These are phyloP conservation scores for Hyaloperonospora brassicae DNA, from an alignment of 352 stramenopile genomes.

Conservation along the genomic window DNA sequence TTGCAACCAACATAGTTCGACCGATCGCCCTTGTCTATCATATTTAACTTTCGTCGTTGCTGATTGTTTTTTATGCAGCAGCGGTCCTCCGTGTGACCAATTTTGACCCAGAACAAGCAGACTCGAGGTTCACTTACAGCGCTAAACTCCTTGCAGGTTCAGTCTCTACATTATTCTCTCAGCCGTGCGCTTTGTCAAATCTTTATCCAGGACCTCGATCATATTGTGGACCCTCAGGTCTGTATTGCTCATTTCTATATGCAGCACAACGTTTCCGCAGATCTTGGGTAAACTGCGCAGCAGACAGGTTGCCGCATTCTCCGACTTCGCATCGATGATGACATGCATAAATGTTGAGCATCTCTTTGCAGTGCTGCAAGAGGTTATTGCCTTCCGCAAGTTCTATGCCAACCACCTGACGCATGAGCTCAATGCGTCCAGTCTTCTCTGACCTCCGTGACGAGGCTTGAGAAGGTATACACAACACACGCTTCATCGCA, in stretches of 20 bases:
- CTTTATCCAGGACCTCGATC: background rate
- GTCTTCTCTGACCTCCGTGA: background rate
- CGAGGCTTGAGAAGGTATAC: too few relatives aligned
- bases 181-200: too few relatives aligned
- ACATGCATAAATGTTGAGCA: too few relatives aligned
- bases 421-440: background rate
- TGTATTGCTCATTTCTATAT: background rate
- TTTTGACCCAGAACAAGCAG: background rate
- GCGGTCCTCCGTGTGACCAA: background rate
- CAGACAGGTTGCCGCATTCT: background rate
- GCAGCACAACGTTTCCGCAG: background rate
- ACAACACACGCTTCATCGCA: background rate
- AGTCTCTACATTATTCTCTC: background rate
- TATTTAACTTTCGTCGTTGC: background rate
- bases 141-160: background rate
- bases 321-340: background rate
- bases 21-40: background rate
- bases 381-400: background rate
- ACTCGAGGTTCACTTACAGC: background rate
- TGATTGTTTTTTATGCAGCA: background rate
- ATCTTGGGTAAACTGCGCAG: background rate
- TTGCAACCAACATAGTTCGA: background rate
- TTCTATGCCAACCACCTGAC: background rate
- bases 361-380: too few relatives aligned
- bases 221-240: background rate